Evolutionary conservation across 495 filamentous ascomycete genomes (phyloP).

Genomic region (Hypomontagnella submonticulosa): DNA sequence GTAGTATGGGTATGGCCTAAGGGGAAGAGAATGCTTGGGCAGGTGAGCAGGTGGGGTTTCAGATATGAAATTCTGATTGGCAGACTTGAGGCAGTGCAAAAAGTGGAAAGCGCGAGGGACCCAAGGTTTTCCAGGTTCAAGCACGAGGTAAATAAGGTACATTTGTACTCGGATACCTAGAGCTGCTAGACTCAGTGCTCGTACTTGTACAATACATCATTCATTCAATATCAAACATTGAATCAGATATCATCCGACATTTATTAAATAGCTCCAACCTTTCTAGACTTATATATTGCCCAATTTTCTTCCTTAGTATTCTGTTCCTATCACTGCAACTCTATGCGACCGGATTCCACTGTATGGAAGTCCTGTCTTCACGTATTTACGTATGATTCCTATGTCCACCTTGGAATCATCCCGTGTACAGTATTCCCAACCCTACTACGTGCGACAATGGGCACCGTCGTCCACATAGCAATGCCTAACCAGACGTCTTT

Average conservation of each 20-base stretch:
- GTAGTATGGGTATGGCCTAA: slow-evolving; percentile 28
- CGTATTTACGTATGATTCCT: background rate
- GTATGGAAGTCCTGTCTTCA: background rate
- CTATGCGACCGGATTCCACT: slow-evolving; percentile 1
- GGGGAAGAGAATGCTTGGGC: slow-evolving; percentile 29
- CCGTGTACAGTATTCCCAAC: slow-evolving; percentile 14
- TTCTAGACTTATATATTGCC: slow-evolving; percentile 18
- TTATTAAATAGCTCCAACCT: slow-evolving; percentile 16
- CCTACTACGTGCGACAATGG: slow-evolving; percentile 20
- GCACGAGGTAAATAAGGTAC: background rate
- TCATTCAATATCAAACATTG: slow-evolving; percentile 13
- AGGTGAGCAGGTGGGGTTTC: slow-evolving; percentile 39
- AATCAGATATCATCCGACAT: slow-evolving; percentile 17
- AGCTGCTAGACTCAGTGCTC: too few relatives aligned
- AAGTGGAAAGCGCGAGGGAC: slow-evolving; percentile 36
- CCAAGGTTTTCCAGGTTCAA: slow-evolving; percentile 1
- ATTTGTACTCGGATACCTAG: slow-evolving; percentile 6
- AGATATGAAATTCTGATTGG: slow-evolving; percentile 41
- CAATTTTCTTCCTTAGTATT: slow-evolving; percentile 13
- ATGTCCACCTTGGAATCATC: too few relatives aligned
- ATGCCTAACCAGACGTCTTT: slow-evolving; percentile 18
- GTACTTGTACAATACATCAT: too few relatives aligned
- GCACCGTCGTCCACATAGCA: slow-evolving; percentile 9
- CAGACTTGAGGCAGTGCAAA: slow-evolving; percentile 34
- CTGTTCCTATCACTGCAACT: slow-evolving; percentile 16